phyloP scores from a whole-genome alignment of 2,329 filamentous ascomycete genomes.

The Fusarium illudens region DNA sequence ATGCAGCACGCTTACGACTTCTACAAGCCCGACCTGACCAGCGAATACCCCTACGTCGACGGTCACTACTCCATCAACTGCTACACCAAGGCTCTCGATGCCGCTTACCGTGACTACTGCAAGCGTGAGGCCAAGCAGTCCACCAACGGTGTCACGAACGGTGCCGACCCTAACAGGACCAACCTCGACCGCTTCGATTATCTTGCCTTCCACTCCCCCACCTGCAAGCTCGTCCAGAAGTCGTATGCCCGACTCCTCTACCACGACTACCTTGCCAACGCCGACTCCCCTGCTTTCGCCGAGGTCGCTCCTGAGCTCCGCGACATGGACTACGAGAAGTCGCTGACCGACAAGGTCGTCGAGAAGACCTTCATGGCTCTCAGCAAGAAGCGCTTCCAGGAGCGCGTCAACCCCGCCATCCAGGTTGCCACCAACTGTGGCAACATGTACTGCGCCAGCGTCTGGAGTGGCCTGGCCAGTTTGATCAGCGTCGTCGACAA shows the following conservation, averaged over 20 bases:
- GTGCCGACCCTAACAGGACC: slow-evolving; percentile 60
- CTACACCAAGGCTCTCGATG: slow-evolving; percentile 82
- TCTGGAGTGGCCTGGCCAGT: slow-evolving; percentile 79
- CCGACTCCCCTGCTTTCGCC: slow-evolving; percentile 71
- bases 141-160: slow-evolving; percentile 61
- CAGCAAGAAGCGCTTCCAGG: slow-evolving; percentile 84
- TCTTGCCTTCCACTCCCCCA: slow-evolving; percentile 83
- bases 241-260: slow-evolving; percentile 85
- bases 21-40: slow-evolving; percentile 88
- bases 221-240: slow-evolving; percentile 88
- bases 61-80: slow-evolving; percentile 84
- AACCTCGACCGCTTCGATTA: slow-evolving; percentile 84
- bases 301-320: slow-evolving; percentile 80
- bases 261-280: slow-evolving; percentile 82
- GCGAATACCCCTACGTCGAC: slow-evolving; percentile 87
- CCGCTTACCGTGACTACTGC: slow-evolving; percentile 82
- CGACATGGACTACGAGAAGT: slow-evolving; percentile 81
- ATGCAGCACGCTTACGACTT: slow-evolving; percentile 89
- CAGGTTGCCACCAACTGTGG: slow-evolving; percentile 80
- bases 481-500: slow-evolving; percentile 71
- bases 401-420: slow-evolving; percentile 77
- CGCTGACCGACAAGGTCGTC: slow-evolving; percentile 80
- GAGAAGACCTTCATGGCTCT: slow-evolving; percentile 89
- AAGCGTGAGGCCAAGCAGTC: slow-evolving; percentile 72
- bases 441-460: slow-evolving; percentile 74